Conservation (phyloP, 2,329 filamentous ascomycete genomes). For the Penicillium nordicum region DNA sequence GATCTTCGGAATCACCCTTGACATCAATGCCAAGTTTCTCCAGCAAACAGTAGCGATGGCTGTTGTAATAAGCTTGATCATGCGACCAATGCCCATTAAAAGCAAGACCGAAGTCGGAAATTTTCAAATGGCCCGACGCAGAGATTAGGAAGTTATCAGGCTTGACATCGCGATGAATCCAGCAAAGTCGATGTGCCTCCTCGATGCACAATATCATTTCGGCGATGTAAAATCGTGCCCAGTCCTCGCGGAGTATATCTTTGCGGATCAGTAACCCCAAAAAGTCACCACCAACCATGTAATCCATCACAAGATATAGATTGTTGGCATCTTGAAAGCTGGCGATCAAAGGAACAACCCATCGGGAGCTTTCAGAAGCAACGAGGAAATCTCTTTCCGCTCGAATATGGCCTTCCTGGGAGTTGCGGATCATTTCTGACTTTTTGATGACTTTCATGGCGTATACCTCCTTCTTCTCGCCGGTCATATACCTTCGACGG, state of each 20-base stretch:
- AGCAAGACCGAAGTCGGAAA: constrained; percentile 92
- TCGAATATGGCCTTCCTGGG: constrained; percentile 86
- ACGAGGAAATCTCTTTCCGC: constrained; percentile 92
- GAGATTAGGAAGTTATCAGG: constrained; percentile 96
- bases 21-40: constrained; percentile 72
- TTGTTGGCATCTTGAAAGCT: constrained; percentile 84
- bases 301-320: constrained; percentile 95
- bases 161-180: constrained; percentile 95
- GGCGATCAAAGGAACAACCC: constrained; percentile 82
- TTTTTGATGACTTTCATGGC: constrained; percentile 98
- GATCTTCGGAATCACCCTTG: constrained; percentile 70
- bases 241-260: constrained; percentile 73
- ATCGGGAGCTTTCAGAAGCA: constrained; percentile 78
- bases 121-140: constrained; percentile 83
- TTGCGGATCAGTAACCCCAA: constrained; percentile 80
- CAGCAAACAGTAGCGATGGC: constrained; percentile 74
- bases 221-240: constrained; percentile 82
- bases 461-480: constrained; percentile 61
- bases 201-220: constrained; percentile 97
- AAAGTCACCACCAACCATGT: constrained; percentile 96
- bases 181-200: constrained; percentile 80
- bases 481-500: constrained; percentile 31
- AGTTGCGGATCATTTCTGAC: constrained; percentile 83
- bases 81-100: constrained; percentile 96
- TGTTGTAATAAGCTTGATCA: constrained; percentile 80